phyloP scores from a whole-genome alignment of 2,329 filamentous ascomycete genomes.

The Calonectria leucothoes region DNA sequence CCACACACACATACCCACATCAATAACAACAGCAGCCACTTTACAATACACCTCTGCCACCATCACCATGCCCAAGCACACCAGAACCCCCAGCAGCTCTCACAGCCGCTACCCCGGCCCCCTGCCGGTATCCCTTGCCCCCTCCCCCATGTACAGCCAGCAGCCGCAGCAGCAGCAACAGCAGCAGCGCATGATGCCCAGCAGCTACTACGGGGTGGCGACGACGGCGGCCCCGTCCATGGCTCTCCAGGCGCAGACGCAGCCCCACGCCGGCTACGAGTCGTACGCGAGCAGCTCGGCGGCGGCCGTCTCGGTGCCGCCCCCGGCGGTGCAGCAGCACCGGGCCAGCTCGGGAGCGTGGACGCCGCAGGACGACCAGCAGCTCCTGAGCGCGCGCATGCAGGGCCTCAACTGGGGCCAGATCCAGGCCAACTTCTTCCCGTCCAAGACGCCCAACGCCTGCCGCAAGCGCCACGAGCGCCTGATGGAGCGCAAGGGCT shows the following conservation, averaged over 20 bases:
- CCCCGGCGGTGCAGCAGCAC: conserved; percentile 61
- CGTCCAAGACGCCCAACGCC: conserved; percentile 81
- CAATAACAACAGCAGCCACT: conserved; percentile 6
- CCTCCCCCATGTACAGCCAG: conserved; percentile 54
- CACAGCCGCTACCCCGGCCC: conserved; percentile 45
- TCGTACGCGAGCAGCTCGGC: conserved; percentile 50
- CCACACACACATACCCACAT: conserved; percentile 10
- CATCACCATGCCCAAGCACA: conserved; percentile 59
- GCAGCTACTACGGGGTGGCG: conserved; percentile 54
- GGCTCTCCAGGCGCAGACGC: conserved; percentile 48
- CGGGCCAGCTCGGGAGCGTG: conserved; percentile 75
- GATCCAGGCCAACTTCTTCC: conserved; percentile 82
- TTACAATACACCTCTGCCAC: conserved; percentile 22
- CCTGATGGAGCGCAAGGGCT: conserved; percentile 79
- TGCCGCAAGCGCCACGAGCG: conserved; percentile 92
- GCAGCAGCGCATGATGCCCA: conserved; percentile 54
- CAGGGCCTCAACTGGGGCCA: conserved; percentile 86
- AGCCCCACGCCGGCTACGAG: conserved; percentile 52
- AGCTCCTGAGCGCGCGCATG: conserved; percentile 76
- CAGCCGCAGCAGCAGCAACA: conserved; percentile 50
- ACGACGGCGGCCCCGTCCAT: conserved; percentile 47
- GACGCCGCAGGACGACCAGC: conserved; percentile 79
- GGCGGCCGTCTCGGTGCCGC: conserved; percentile 46
- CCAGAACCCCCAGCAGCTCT: conserved; percentile 51
- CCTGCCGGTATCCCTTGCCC: conserved; percentile 54